phyloP scores from a whole-genome alignment of 805 yeast genomes.

The Cyberlindnera euphorbiae region DNA sequence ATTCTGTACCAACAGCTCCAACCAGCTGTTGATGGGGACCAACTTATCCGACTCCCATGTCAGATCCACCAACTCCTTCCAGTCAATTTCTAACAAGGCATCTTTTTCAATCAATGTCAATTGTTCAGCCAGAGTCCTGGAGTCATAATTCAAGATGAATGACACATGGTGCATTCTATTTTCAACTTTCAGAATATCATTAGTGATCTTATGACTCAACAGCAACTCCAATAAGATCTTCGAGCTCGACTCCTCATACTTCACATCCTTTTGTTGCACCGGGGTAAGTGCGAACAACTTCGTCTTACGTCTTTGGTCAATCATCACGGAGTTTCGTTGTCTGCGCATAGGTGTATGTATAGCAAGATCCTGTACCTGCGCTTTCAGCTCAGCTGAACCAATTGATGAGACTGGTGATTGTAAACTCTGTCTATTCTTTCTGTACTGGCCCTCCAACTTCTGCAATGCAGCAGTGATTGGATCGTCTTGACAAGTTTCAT shows the following conservation, averaged over 20 bases:
- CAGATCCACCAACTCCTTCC: constrained; percentile 82
- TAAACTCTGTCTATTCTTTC: constrained; percentile 6
- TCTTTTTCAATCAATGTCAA: constrained; percentile 86
- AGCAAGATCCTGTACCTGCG: constrained; percentile 18
- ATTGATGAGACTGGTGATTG: constrained; percentile 9
- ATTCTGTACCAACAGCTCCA: constrained; percentile 61
- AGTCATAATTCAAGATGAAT: constrained; percentile 69
- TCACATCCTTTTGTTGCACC: constrained; percentile 19
- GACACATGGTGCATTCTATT: constrained; percentile 63
- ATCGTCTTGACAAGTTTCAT: constrained; percentile 60
- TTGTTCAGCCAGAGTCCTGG: constrained; percentile 68
- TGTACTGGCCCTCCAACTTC: constrained; percentile 70
- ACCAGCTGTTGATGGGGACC: constrained; percentile 77
- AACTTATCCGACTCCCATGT: constrained; percentile 61
- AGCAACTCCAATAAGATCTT: constrained; percentile 39
- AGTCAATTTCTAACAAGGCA: constrained; percentile 77
- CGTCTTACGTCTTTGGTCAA: constrained; percentile 36
- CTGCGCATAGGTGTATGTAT: constrained; percentile 13
- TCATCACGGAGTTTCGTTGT: constrained; percentile 27
- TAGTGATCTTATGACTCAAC: constrained; percentile 19
- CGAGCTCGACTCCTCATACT: constrained; percentile 21
- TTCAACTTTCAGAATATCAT: constrained; percentile 17
- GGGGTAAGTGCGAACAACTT: constrained; percentile 33
- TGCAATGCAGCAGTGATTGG: constrained; percentile 71
- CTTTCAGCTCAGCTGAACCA: constrained; percentile 19